Base-by-base conservation (phyloP, 768 basidiomycete species). In the Pleurotus pulmonarius region DNA sequence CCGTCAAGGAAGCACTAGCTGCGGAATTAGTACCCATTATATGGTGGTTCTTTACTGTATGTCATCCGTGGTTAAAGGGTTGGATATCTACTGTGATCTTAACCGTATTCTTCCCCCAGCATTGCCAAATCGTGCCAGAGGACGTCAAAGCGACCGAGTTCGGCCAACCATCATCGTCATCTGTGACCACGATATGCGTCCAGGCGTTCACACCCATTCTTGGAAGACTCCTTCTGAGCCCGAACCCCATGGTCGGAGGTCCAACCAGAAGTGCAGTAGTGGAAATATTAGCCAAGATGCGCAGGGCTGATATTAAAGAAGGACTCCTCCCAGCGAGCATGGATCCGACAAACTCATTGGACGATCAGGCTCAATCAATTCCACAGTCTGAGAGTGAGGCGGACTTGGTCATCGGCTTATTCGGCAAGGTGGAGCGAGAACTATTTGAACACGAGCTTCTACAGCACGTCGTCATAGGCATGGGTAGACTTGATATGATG, bases 121-220 rank as follows among this genome's bases (percentile, higher is more conserved):
- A 85, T 60, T 93, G 90, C 67, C 82, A 83, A 67, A 67, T 92
- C 37, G 76, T 83, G 24, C 80, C 83, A 24, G 82, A 83, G 59
- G 74, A 76, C 55, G 67, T 67, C 48, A 58, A 63, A 25, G 63
- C 68, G 44, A 67, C 70, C 57, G 69, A 72, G 57, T 58, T 65
- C 24, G 55, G 65, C 45, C 65, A 73, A 61, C 67, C 73, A 34
- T 70, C 73, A 13, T 66, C 71, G 5, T 67, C 72, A 11, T 63
- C 69, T 3, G 67, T 71, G 6, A 69, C 81, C 70, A 63, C 73
- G 46, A 85, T 98, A 45, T 82, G 87, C 39, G 90, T 92, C 2
- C 87, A 90, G 63, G 83, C 88, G 4, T 98, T 98, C 70, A 97
- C 94, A 2, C 92, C 92, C 11, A 87, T 97, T 48, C 80, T 98